Evolutionary conservation across 1,284 basidiomycete genomes (phyloP), one percentile per base, ranked within the genome.

Genomic region (Macrocybe sp.): DNA sequence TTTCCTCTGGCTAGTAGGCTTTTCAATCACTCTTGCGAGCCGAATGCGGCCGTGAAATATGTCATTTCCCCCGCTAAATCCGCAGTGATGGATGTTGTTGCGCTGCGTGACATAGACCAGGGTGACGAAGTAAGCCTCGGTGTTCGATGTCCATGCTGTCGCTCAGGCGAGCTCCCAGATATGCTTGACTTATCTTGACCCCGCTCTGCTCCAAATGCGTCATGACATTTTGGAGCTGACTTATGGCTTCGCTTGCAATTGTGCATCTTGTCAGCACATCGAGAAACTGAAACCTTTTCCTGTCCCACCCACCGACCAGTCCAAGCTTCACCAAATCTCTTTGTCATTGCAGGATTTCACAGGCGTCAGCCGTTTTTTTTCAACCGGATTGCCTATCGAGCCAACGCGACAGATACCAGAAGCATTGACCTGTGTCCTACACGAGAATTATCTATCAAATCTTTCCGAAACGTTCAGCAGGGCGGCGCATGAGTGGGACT

Each of bases 21-120:
- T 7, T 86, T 89, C 65, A 90, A 90, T 59, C 87, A 90, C 59
- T 87, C 85, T 3, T 89, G 87, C 60, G 55, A 73, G 9, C 86
- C 87, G 3, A 89, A 87, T 52, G 82, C 84, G 14, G 76, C 75
- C n/a, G 70, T 77, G 16, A 81, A 76, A 59, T 89, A 83, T 57
- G 59, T 63, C 35, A 65, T 85, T 16, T 59, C 56, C 7, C 57
- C 56, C 3, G 63, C 56, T 8, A 57, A 68, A 31, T 58, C 65
- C 7, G 70, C 79, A 6, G 57, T 52, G 11, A 83, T 88, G 81
- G 73, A 83, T 49, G 66, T 89, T 6, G 69, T 85, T 9, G 75
- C 82, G 1, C 65, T 90, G 41, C 70, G 73, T 5, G 68, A 78
- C 45, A 80, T 89, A 46, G 33, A 48, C 7, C 49, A 58, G 28